Percentiles rank a stretch among this genome's conserved stretches.
phyloP scores from a whole-genome alignment of 768 basidiomycete species.

The Strobilomyces echinocephalus region DNA sequence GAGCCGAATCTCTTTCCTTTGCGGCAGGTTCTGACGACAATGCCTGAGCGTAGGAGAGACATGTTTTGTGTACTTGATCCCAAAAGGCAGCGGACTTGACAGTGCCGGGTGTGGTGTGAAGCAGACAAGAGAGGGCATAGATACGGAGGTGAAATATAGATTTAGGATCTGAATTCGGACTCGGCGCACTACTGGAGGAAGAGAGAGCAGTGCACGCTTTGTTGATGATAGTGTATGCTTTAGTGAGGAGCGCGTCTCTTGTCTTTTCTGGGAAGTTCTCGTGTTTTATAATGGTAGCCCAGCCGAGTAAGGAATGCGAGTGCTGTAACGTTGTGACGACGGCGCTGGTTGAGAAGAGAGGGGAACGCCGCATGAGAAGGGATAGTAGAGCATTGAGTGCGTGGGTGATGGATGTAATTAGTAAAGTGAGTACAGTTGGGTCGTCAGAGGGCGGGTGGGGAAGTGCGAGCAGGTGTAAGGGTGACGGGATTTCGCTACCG shows the following conservation, averaged over 20 bases:
- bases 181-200: constrained; percentile 21
- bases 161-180: constrained; percentile 5
- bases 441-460: constrained; percentile 36
- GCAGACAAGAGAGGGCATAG: constrained; percentile 42
- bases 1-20: constrained; percentile 25
- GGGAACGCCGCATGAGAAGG: constrained; percentile 17
- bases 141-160: constrained; percentile 37
- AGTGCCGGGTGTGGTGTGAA: constrained; percentile 46
- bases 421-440: constrained; percentile 43
- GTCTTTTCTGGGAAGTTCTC: constrained; percentile 46
- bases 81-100: constrained; percentile 56
- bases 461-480: constrained; percentile 36
- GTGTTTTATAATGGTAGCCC: constrained; percentile 43
- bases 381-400: constrained; percentile 42
- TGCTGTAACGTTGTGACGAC: constrained; percentile 31
- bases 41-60: constrained; percentile 30
- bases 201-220: constrained; percentile 31
- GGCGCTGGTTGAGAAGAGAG: constrained; percentile 12
- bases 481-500: neutral
- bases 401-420: constrained; percentile 58
- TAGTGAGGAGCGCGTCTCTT: constrained; percentile 53
- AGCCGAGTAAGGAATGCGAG: constrained; percentile 41
- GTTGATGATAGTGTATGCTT: constrained; percentile 52
- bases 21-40: constrained; percentile 11
- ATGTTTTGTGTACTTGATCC: constrained; percentile 59